These are phyloP conservation scores for Aspergillus avenaceus DNA, from an alignment of 495 filamentous ascomycete genomes.

Conservation along the genomic window DNA sequence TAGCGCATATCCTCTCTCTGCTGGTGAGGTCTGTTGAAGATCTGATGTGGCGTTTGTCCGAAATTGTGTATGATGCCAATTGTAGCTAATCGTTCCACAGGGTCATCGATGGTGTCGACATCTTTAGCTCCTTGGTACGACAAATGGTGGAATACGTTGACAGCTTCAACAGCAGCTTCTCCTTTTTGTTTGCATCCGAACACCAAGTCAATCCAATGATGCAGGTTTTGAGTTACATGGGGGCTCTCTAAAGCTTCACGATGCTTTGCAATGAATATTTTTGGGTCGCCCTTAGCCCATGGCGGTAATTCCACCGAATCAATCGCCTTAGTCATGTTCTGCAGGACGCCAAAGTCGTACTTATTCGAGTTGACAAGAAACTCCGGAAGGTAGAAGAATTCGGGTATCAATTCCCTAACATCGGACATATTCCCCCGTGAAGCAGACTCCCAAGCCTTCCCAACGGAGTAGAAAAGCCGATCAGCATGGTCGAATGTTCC, in stretches of 20 bases:
- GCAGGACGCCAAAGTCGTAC: slow-evolving; percentile 86
- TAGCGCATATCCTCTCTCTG: slow-evolving; percentile 59
- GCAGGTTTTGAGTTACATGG: slow-evolving; percentile 84
- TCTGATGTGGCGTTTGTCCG: slow-evolving; percentile 93
- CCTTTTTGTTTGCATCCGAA: slow-evolving; percentile 95
- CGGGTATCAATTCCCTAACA: slow-evolving; percentile 88
- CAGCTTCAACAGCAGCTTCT: slow-evolving; percentile 83
- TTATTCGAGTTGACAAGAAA: slow-evolving; percentile 88
- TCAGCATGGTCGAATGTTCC: slow-evolving; percentile 97
- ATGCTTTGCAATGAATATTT: slow-evolving; percentile 92
- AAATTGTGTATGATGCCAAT: slow-evolving; percentile 98
- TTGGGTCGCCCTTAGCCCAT: slow-evolving; percentile 96
- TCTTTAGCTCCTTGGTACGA: slow-evolving; percentile 93
- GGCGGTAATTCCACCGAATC: slow-evolving; percentile 83
- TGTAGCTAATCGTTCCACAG: slow-evolving; percentile 74
- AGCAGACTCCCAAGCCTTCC: slow-evolving; percentile 86
- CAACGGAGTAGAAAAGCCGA: slow-evolving; percentile 88
- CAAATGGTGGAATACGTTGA: slow-evolving; percentile 93
- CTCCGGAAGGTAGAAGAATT: slow-evolving; percentile 95
- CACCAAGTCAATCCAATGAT: slow-evolving; percentile 93
- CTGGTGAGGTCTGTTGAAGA: slow-evolving; percentile 79
- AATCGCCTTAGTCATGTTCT: slow-evolving; percentile 72
- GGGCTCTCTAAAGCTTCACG: slow-evolving; percentile 92
- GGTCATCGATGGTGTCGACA: slow-evolving; percentile 86
- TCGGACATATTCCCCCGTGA: slow-evolving; percentile 88